Percentiles rank a stretch among this genome's conserved stretches.
These are phyloP conservation scores for Phragmites australis DNA, from an alignment of 176 grass and related monocot species.

Conservation along the genomic window DNA sequence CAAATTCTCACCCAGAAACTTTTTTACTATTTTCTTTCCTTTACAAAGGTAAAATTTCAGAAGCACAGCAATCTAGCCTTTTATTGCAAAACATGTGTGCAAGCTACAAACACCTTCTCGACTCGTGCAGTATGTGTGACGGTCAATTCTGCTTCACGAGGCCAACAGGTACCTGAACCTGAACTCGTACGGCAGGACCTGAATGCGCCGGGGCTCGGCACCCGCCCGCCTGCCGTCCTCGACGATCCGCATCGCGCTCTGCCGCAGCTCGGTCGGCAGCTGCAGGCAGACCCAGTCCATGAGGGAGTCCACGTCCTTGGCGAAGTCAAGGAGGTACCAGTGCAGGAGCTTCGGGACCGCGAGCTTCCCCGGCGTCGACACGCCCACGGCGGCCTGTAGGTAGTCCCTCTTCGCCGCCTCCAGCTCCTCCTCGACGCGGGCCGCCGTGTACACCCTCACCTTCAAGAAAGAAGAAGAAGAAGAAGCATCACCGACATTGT, in stretches of 20 bases:
- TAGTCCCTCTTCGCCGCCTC: constrained; percentile 83
- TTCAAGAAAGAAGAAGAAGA: constrained; percentile 14
- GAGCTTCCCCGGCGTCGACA: constrained; percentile 60
- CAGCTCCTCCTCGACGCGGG: constrained; percentile 77
- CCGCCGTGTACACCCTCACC: constrained; percentile 87
- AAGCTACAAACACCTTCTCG: neutral
- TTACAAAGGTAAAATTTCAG: neutral
- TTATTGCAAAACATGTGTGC: constrained; percentile 38
- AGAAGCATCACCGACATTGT: neutral
- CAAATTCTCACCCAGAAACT: too few relatives aligned
- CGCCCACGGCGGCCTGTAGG: constrained; percentile 69
- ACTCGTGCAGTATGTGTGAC: neutral
- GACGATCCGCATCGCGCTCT: constrained; percentile 47
- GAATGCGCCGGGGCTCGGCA: constrained; percentile 35
- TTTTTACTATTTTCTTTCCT: neutral
- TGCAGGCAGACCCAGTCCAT: constrained; percentile 99
- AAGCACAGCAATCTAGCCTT: neutral
- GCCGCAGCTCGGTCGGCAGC: constrained; percentile 56
- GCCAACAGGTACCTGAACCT: constrained; percentile 87
- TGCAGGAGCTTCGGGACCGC: constrained; percentile 90
- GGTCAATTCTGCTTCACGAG: constrained; percentile 12
- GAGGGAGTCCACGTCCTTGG: constrained; percentile 92
- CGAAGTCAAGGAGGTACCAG: constrained; percentile 88
- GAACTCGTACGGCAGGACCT: constrained; percentile 88
- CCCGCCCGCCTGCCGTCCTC: constrained; percentile 47